Evolutionary conservation across 495 filamentous ascomycete species (phyloP), one percentile per base, ranked within the genome.

Genomic region (Penicillium desertorum): DNA sequence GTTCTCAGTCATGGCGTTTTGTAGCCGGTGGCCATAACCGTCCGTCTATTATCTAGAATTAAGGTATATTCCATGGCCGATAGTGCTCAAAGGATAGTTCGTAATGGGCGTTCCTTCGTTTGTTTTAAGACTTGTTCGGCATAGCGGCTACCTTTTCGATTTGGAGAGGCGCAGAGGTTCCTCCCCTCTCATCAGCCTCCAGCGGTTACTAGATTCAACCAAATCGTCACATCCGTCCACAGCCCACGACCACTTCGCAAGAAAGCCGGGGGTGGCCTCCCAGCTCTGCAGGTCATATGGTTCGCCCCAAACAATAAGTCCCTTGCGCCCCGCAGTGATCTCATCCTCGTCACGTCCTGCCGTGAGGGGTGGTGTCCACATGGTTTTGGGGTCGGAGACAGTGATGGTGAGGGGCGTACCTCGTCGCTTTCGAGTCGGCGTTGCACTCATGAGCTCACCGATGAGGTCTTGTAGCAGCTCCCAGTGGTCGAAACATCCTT

Each of bases 231-330:
- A 55, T 10, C 57, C 51, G 12, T 54, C 41, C 11, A 49, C 50
- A 10, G 19, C 50, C 57, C 57, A 60, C 29, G 27, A 17, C 57
- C 57, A 60, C 23, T 60, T 49, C 8, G 25, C 19, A 12, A 60
- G 44, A 42, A 60, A 60, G n/a, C 57, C 57, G 5, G 57, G 57
- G 0, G 57, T 60, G 11, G 43, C 57, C 45, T 60, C 57, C 57
- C 57, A 60, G 17, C 50, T 54, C 17, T 49, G 7, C 23, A 49
- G 16, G 0, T 22, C 10, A 39, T 48, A 19, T 20, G 57, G 57
- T 29, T 60, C 57, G 19, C 62, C 54, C 54, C 52, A 57, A 29
- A 57, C 44, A 42, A 58, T 57, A 19, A 58, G 46, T n/a, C 53
- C 58, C 16, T 45, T 60, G 3, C 49, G 41, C 17, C 16, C 17